Percentiles rank a stretch among this genome's conserved stretches.
phyloP scores from a whole-genome alignment of 1,284 basidiomycete species.

The Xanthoconium separans region DNA sequence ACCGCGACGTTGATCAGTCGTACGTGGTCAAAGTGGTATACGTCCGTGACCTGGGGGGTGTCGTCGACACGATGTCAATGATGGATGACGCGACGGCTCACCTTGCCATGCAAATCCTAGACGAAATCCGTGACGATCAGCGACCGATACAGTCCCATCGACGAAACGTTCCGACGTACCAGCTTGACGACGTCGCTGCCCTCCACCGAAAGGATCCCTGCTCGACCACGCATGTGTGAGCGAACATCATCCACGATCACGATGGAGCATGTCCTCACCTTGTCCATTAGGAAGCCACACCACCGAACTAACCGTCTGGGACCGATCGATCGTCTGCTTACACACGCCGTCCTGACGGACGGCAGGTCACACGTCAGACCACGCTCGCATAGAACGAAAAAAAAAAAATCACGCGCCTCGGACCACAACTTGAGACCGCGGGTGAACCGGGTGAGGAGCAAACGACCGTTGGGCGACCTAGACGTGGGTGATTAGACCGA shows the following conservation, averaged over 20 bases:
- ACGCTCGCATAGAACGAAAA: not conserved
- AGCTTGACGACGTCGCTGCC: constrained; percentile 50
- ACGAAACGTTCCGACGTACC: constrained; percentile 28
- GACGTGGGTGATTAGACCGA: not conserved
- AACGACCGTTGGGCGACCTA: constrained; percentile 63
- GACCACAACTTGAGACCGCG: constrained; percentile 76
- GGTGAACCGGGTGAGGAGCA: constrained; percentile 64
- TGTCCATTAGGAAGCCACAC: constrained; percentile 69
- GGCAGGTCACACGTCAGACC: not conserved
- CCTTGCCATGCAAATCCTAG: constrained; percentile 57
- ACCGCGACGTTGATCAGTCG: constrained; percentile 75
- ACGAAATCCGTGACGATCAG: constrained; percentile 4
- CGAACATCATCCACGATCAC: not conserved
- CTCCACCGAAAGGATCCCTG: constrained; percentile 46
- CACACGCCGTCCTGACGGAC: constrained; percentile 66
- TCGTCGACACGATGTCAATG: too few species aligned
- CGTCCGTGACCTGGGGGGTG: constrained; percentile 41
- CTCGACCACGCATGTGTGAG: not conserved
- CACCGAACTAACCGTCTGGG: constrained; percentile 58
- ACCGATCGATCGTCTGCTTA: constrained; percentile 65
- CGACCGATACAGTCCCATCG: not conserved
- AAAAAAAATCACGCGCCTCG: constrained; percentile 43
- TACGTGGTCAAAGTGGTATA: constrained; percentile 65
- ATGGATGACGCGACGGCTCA: not conserved
- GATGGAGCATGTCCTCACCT: constrained; percentile 39